These are phyloP conservation scores for Mortierella sp. DNA, from an alignment of 371 early-diverging fungal species.

Conservation along the genomic window DNA sequence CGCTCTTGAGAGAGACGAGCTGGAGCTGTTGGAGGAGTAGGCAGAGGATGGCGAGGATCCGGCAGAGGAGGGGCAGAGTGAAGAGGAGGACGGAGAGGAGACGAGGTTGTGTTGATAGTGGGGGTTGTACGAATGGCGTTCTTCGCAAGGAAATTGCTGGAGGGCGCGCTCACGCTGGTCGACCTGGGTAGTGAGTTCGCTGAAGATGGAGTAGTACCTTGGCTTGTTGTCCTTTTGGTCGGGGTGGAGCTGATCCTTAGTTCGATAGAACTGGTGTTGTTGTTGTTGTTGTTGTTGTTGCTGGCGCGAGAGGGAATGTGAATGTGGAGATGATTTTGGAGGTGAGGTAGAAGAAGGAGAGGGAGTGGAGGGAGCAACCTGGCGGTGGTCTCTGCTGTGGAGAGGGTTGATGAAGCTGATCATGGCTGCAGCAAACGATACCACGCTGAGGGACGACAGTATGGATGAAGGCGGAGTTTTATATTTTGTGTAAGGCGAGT, in stretches of 20 bases:
- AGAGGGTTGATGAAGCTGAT: slow-evolving; percentile 4
- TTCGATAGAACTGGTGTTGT: background rate
- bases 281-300: background rate
- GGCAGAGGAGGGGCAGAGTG: slow-evolving; percentile 65
- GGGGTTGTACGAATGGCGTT: slow-evolving; percentile 46
- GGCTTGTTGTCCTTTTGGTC: slow-evolving; percentile 7
- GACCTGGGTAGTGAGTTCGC: slow-evolving; percentile 16
- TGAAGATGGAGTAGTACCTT: slow-evolving; percentile 21
- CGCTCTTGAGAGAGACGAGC: slow-evolving; percentile 61
- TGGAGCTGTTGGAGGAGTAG: slow-evolving; percentile 56
- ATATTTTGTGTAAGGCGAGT: background rate
- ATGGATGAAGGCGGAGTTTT: slow-evolving; percentile 1
- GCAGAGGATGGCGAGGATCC: slow-evolving; percentile 68
- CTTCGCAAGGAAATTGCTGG: slow-evolving; percentile 44
- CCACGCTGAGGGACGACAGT: slow-evolving; percentile 7
- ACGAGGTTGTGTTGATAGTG: slow-evolving; percentile 55
- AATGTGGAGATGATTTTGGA: background rate
- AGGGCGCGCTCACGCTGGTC: slow-evolving; percentile 24
- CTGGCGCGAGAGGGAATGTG: slow-evolving; percentile 1
- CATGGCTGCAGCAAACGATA: slow-evolving; percentile 5
- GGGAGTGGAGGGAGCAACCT: background rate
- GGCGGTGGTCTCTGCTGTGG: background rate
- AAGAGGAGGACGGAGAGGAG: slow-evolving; percentile 53
- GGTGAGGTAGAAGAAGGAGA: background rate
- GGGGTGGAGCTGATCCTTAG: slow-evolving; percentile 7